These are phyloP conservation scores for Euptelea pleiosperma DNA, from an alignment of 164 flowering plant species.

Conservation along the genomic window DNA sequence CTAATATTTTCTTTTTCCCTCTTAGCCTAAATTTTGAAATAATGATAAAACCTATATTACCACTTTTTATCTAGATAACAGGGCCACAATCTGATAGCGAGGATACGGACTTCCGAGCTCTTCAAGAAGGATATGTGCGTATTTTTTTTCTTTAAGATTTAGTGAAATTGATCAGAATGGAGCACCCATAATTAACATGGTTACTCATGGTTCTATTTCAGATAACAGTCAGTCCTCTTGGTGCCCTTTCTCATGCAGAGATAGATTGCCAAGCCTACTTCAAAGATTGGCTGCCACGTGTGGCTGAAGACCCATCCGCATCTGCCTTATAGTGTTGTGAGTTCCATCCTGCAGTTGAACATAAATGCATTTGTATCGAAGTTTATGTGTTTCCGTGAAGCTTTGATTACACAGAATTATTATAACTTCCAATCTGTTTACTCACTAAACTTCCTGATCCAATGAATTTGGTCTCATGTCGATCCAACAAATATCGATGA, in stretches of 20 bases:
- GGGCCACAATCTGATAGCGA: constrained; percentile 28
- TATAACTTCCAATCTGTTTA: no score
- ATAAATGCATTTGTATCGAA: background rate
- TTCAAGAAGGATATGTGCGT: constrained; percentile 75
- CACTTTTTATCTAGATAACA: constrained; percentile 24
- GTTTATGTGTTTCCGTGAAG: background rate
- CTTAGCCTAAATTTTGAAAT: background rate
- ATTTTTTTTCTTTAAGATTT: background rate
- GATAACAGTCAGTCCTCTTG: constrained; percentile 81
- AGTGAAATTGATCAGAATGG: background rate
- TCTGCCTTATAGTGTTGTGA: constrained; percentile 43
- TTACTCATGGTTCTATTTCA: constrained; percentile 26
- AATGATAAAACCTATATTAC: background rate
- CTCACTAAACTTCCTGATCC: no score
- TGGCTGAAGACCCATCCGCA: constrained; percentile 30
- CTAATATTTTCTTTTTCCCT: background rate
- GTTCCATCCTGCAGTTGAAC: constrained; percentile 7
- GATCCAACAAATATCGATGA: no score
- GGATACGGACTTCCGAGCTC: constrained; percentile 41
- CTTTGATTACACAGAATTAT: no score
- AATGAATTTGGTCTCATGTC: no score
- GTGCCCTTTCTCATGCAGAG: constrained; percentile 59
- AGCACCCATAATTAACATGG: constrained; percentile 9
- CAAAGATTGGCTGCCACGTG: constrained; percentile 53
- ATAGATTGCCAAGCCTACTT: constrained; percentile 40